Percentiles rank a stretch among this genome's conserved stretches.
Evolutionary conservation across 768 basidiomycete species (phyloP).

Genomic region (Coprinellus micaceus): DNA sequence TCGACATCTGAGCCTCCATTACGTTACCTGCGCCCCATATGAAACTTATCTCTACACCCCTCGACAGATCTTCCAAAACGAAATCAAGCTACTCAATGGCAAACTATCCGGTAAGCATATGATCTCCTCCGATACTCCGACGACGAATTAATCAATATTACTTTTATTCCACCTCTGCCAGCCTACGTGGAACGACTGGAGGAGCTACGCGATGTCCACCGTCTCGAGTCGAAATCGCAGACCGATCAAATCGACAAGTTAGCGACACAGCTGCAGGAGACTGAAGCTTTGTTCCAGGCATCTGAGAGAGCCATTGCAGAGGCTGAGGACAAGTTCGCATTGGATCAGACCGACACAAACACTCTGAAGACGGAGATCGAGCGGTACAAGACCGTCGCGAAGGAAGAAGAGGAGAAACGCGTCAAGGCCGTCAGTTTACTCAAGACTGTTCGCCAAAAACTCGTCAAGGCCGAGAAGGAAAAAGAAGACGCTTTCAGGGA

Average conservation of each 20-base stretch:
- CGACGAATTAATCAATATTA: neutral
- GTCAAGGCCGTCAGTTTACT: constrained; percentile 88
- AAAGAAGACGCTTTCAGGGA: constrained; percentile 75
- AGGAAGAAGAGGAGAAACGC: constrained; percentile 97
- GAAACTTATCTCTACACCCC: neutral
- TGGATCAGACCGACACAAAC: constrained; percentile 52
- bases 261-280: constrained; percentile 61
- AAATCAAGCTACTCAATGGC: constrained; percentile 69
- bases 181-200: constrained; percentile 65
- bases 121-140: neutral
- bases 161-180: constrained; percentile 46
- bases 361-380: constrained; percentile 63
- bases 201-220: constrained; percentile 82
- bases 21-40: no score
- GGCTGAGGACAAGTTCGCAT: constrained; percentile 46
- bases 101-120: constrained; percentile 66
- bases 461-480: constrained; percentile 96
- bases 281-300: constrained; percentile 65
- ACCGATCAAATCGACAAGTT: constrained; percentile 70
- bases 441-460: constrained; percentile 93
- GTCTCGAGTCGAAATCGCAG: constrained; percentile 75
- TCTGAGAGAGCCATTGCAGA: constrained; percentile 46
- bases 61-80: constrained; percentile 64
- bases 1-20: no score
- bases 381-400: constrained; percentile 56